Evolutionary conservation across 2,329 filamentous ascomycete species (phyloP).

Genomic region (Diaporthe sp.): DNA sequence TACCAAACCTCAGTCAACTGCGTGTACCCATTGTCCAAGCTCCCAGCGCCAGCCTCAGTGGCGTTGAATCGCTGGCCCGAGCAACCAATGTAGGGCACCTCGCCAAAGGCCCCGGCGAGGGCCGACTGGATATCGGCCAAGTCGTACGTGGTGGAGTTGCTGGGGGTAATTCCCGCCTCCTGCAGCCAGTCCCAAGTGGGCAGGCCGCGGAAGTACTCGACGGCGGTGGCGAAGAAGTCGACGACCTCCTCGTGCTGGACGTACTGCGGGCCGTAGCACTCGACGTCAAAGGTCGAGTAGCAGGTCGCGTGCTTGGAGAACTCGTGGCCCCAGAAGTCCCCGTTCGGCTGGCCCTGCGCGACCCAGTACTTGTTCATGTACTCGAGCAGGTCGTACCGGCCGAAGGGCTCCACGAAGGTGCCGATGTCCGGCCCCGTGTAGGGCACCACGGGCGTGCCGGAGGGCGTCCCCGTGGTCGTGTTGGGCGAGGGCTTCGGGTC

Average conservation of each 20-base stretch:
- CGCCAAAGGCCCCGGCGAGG: conserved; percentile 63
- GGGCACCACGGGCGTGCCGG: conserved; percentile 65
- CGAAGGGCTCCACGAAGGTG: conserved; percentile 69
- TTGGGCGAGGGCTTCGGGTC: conserved; percentile 73
- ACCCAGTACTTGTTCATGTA: conserved; percentile 79
- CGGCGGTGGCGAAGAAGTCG: conserved; percentile 72
- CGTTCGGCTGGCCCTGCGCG: conserved; percentile 66
- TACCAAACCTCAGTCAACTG: conserved; percentile 75
- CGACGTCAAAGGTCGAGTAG: conserved; percentile 73
- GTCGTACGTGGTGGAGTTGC: conserved; percentile 69
- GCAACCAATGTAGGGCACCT: conserved; percentile 72
- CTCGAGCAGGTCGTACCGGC: conserved; percentile 69
- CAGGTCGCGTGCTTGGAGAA: conserved; percentile 78
- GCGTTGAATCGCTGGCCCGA: conserved; percentile 70
- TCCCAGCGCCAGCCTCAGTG: conserved; percentile 67
- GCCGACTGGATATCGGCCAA: conserved; percentile 64
- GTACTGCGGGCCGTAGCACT: conserved; percentile 74
- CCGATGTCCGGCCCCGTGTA: conserved; percentile 70
- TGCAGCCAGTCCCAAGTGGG: conserved; percentile 74
- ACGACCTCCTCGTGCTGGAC: conserved; percentile 69
- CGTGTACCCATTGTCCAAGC: conserved; percentile 67
- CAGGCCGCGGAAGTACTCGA: conserved; percentile 68
- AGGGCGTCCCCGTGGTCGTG: conserved; percentile 69
- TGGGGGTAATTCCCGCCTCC: conserved; percentile 65
- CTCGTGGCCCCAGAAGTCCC: conserved; percentile 75